Base-by-base conservation (phyloP, 2,329 filamentous ascomycete genomes). In the Mycocentrospora acerina region DNA sequence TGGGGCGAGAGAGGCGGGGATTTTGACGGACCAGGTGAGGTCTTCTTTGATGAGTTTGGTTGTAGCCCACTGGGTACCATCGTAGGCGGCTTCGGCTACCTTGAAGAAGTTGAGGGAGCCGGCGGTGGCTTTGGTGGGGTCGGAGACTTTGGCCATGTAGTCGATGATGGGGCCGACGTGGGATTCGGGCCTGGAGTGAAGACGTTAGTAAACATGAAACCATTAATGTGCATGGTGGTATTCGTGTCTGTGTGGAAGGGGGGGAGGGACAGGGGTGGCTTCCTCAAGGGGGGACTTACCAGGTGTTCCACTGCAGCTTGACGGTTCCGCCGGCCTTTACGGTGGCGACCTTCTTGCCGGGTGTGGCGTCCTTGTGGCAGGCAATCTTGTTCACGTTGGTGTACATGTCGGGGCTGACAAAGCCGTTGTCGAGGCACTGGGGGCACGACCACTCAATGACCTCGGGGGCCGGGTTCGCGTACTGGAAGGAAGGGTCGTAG, bases 251-350 rank as follows among this genome's bases (percentile, higher is more conserved):
- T n/a, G n/a, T n/a, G n/a, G n/a, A n/a, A n/a, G n/a, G n/a, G n/a
- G n/a, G n/a, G n/a, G n/a, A n/a, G n/a, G n/a, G n/a, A n/a, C n/a
- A n/a, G n/a, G n/a, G n/a, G n/a, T n/a, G n/a, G n/a, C n/a, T n/a
- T n/a, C n/a, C n/a, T n/a, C n/a, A n/a, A n/a, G n/a, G n/a, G n/a
- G n/a, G n/a, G n/a, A n/a, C n/a, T n/a, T n/a, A n/a, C 61, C 60
- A 63, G 37, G 53, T 51, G 1, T 78, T 80, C 79, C 79, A 82
- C 29, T 69, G 64, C 4, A 82, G 22, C 15, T 18, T 64, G 43
- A 86, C 59, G 8, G 71, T 71, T 47, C 70, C 69, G 37, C 83
- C 83, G 5, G 82, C 82, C 5, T 71, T 68, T 13, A 81, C 73
- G 10, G 74, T 66, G 13, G 78, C 76, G 45, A 74, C 71, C 29